Base-by-base conservation (phyloP, 257 asterid genomes). In the Apocynum venetum region DNA sequence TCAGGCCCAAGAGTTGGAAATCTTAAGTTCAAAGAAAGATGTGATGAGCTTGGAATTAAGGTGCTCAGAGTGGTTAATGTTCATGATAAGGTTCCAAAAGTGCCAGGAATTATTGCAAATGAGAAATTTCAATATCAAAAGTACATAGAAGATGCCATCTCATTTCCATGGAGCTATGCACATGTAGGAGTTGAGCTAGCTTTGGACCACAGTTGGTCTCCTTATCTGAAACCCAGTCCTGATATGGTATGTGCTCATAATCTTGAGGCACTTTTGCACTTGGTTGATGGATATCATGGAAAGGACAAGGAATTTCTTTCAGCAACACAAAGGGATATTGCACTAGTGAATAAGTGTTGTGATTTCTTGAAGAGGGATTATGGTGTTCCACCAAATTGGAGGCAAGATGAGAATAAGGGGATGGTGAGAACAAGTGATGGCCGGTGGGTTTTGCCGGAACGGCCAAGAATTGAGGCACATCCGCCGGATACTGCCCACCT, bases 331-430 rank as follows among this genome's bases (percentile, higher is more conserved):
- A 86, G 97, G 80, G 95, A 92, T 17, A 38, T 90, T 6, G 93
- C 97, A 0, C 89, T 90, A 0, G 96, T 92, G 25, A 92, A 92
- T 72, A 92, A 92, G 86, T 57, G 85, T 40, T 86, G 88, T 9
- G 88, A 84, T 44, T 91, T 90, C 84, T 76, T 92, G 87, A 90
- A 83, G 76, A 10, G 40, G 0, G 95, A 92, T 0, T 86, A 77
- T 13, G 90, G 79, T 0, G 92, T 92, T 74, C 97, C 93, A 19
- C 89, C 97, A 0, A 38, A 75, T 25, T 92, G 97, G 95, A 86
- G 97, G 91, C 95, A 92, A 76, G 97, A 90, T 38, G 90, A 90
- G 87, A 92, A 92, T 19, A 92, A 92, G 51, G 97, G 97, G 79
- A 88, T 90, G 97, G 85, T 84, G 51, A 86, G 90, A 78, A 78